phyloP scores from a whole-genome alignment of 139 green algal genomes.

The Penium margaritaceum region DNA sequence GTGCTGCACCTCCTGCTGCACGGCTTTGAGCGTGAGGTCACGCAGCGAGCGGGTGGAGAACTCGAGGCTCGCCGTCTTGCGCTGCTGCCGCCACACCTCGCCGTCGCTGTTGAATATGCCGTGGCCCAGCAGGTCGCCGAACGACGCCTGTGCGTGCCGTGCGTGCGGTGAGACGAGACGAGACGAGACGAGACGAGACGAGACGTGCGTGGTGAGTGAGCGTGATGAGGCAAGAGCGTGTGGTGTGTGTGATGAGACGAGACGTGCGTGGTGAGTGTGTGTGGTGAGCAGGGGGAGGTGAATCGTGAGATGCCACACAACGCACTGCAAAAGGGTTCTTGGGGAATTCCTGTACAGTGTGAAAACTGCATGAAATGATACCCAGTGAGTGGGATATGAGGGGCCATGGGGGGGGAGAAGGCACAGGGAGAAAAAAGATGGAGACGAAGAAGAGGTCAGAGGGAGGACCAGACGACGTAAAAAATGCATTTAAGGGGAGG shows the following conservation, averaged over 20 bases:
- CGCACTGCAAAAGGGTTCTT: neutral
- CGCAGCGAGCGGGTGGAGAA: constrained; percentile 22
- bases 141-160: neutral
- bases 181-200: neutral
- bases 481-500: neutral
- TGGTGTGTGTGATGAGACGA: neutral
- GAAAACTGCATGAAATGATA: neutral
- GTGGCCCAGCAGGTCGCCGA: constrained; percentile 30
- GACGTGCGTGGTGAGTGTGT: no score
- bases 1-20: neutral
- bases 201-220: neutral
- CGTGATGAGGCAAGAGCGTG: neutral
- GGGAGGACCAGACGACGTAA: neutral
- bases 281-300: no score
- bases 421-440: neutral
- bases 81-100: constrained; percentile 25
- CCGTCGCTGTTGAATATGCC: constrained; percentile 44
- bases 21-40: constrained; percentile 8
- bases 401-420: no score
- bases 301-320: no score
- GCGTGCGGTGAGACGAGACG: no score
- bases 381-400: no score
- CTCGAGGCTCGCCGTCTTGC: constrained; percentile 35
- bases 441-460: neutral
- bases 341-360: neutral